Evolutionary conservation across 176 grass and related monocot genomes (phyloP).

Genomic region (Carex littledalei): DNA sequence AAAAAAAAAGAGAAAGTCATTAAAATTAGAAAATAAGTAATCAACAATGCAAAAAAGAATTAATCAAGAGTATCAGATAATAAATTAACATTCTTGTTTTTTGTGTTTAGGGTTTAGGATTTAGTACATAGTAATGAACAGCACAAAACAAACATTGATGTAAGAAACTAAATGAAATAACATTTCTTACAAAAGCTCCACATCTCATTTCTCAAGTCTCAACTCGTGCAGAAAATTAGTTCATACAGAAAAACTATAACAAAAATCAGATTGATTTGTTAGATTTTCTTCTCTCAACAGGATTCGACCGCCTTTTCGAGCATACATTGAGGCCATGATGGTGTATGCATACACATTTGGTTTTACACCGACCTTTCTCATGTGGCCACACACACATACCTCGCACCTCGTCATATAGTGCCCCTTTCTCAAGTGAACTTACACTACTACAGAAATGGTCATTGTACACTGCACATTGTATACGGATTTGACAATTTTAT

Average conservation of each 20-base stretch:
- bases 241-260: neutral
- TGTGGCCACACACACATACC: conserved; percentile 74
- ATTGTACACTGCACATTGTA: no score
- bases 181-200: neutral
- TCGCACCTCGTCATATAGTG: conserved; percentile 60
- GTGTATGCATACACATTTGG: conserved; percentile 84
- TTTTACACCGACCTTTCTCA: conserved; percentile 59
- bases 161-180: neutral
- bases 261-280: neutral
- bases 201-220: neutral
- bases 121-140: neutral
- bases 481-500: no score
- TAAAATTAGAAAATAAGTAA: neutral
- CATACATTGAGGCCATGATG: conserved; percentile 64
- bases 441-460: no score
- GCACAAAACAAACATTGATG: neutral
- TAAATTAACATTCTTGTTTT: no score
- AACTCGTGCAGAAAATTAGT: neutral
- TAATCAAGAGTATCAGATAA: no score
- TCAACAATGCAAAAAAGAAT: no score
- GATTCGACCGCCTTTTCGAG: conserved; percentile 45
- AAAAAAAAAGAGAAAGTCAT: neutral
- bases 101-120: no score
- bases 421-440: conserved; percentile 67
- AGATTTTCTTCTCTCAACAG: conserved; percentile 7